phyloP scores from a whole-genome alignment of 352 stramenopile genomes.

The Globisporangium okanoganense region DNA sequence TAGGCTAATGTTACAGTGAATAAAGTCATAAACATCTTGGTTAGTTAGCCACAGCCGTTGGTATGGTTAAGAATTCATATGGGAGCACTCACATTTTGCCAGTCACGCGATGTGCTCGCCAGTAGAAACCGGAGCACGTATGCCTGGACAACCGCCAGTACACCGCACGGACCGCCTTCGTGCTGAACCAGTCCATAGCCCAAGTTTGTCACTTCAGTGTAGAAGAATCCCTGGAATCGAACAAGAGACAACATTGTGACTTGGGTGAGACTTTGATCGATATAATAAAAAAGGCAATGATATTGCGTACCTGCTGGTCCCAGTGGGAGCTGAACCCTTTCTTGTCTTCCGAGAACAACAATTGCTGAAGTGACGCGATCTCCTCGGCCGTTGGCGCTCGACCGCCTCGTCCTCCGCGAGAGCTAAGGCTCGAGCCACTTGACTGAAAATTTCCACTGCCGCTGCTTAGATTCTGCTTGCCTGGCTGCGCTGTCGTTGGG shows the following conservation, averaged over 20 bases:
- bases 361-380: constrained; percentile 38
- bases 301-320: constrained; percentile 48
- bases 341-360: constrained; percentile 54
- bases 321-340: constrained; percentile 67
- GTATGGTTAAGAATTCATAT: background rate
- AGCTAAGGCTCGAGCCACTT: background rate
- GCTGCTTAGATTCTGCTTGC: background rate
- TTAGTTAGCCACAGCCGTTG: too few species aligned
- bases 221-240: constrained; percentile 58
- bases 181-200: constrained; percentile 91
- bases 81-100: constrained; percentile 59
- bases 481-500: background rate
- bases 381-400: constrained; percentile 35
- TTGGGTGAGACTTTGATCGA: constrained; percentile 4
- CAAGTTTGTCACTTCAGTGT: constrained; percentile 40
- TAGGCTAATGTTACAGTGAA: too few species aligned
- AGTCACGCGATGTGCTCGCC: constrained; percentile 31
- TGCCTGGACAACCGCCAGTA: constrained; percentile 92
- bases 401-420: background rate
- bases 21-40: too few species aligned
- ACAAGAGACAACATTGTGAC: background rate
- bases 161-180: constrained; percentile 93
- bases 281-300: background rate
- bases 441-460: background rate
- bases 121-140: constrained; percentile 86